Conservation (phyloP, 495 filamentous ascomycete genomes). For the Aspergillus bertholletiae region DNA sequence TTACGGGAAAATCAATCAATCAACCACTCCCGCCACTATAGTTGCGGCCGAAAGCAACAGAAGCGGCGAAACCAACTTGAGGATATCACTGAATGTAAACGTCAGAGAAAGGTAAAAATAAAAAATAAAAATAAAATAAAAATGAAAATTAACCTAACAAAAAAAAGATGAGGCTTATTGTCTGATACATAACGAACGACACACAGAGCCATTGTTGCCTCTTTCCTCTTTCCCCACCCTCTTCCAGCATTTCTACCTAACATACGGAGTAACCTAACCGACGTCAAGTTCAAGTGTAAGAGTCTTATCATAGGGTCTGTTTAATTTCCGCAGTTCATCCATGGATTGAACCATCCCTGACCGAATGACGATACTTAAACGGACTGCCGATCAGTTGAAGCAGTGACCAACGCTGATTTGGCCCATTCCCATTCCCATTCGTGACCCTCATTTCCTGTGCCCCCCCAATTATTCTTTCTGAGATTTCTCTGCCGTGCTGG, state of each 20-base stretch:
- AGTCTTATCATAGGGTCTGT: no score
- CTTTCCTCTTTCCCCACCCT: not conserved
- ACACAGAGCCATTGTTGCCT: not conserved
- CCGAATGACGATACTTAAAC: not conserved
- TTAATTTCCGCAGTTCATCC: not conserved
- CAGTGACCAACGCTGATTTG: not conserved
- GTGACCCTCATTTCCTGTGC: not conserved
- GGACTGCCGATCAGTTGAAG: not conserved
- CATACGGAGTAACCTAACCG: not conserved
- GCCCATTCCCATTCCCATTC: not conserved
- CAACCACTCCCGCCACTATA: not conserved
- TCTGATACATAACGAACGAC: not conserved
- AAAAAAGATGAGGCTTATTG: not conserved
- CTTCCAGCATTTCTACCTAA: not conserved
- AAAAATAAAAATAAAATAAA: not conserved
- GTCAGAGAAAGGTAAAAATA: no score
- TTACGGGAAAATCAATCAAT: constrained; percentile 19
- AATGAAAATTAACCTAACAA: not conserved
- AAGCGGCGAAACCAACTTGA: not conserved
- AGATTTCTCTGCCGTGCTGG: no score
- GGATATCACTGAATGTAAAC: no score
- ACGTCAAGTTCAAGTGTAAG: no score
- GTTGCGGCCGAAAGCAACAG: not conserved
- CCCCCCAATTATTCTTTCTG: not conserved
- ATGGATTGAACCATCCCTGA: not conserved